These are phyloP conservation scores for Rubroshorea leprosula DNA, from an alignment of 345 rosid species.

Conservation along the genomic window DNA sequence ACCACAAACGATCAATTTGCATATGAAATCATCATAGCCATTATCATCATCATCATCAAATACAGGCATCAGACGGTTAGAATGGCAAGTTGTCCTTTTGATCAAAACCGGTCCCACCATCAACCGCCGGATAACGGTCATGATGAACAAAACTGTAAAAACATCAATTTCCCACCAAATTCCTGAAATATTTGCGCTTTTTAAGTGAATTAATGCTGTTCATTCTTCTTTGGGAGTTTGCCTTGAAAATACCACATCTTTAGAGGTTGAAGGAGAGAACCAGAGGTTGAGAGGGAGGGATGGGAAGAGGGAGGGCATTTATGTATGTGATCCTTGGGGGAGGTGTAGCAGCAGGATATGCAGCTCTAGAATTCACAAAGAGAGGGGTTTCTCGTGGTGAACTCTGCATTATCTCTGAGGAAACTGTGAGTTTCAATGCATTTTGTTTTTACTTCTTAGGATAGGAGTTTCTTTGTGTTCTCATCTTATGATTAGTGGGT, in stretches of 20 bases:
- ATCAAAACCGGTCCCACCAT: neutral
- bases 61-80: neutral
- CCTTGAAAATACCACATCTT: neutral
- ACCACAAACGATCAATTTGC: too few relatives aligned
- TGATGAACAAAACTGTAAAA: constrained; percentile 3
- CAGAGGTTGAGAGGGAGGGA: too few relatives aligned
- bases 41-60: too few relatives aligned
- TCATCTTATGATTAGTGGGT: constrained; percentile 8
- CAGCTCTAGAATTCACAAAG: constrained; percentile 87
- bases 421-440: constrained; percentile 48
- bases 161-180: neutral
- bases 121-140: neutral
- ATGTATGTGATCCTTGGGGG: constrained; percentile 94
- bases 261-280: neutral
- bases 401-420: constrained; percentile 91
- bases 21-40: too few relatives aligned
- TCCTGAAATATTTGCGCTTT: too few relatives aligned
- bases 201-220: neutral
- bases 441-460: neutral
- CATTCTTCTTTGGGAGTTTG: constrained; percentile 1
- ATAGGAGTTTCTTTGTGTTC: neutral
- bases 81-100: neutral
- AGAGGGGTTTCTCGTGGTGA: constrained; percentile 75
- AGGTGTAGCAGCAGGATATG: constrained; percentile 95
- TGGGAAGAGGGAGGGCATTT: constrained; percentile 77